Evolutionary conservation across 352 stramenopile species (phyloP).

Genomic region (Hyaloperonospora brassicae): DNA sequence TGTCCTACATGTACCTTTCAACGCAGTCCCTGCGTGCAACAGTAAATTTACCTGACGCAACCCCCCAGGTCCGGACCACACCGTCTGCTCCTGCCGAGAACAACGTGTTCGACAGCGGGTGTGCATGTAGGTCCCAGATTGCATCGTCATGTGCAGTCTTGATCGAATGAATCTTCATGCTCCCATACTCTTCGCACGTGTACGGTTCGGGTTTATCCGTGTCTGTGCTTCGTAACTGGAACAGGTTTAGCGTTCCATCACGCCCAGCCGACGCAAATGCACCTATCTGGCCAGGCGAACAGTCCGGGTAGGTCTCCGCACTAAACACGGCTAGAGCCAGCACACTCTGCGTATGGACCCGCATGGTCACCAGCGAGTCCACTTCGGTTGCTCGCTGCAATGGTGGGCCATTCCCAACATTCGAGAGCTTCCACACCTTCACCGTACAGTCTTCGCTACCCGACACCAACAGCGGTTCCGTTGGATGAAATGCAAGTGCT

Average conservation of each 20-base stretch:
- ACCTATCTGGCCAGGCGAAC: constrained; percentile 34
- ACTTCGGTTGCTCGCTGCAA: constrained; percentile 65
- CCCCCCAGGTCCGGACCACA: constrained; percentile 68
- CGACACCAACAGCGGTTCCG: constrained; percentile 73
- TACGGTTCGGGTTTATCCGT: constrained; percentile 61
- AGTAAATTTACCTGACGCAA: constrained; percentile 49
- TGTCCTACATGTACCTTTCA: not conserved
- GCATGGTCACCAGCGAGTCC: constrained; percentile 68
- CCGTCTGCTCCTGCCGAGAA: constrained; percentile 77
- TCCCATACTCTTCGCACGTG: constrained; percentile 67
- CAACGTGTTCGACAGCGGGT: constrained; percentile 73
- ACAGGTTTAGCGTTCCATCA: constrained; percentile 66
- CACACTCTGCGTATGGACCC: constrained; percentile 67
- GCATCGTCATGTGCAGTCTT: constrained; percentile 76
- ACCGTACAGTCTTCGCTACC: constrained; percentile 82
- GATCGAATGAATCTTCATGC: constrained; percentile 52
- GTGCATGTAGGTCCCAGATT: constrained; percentile 75
- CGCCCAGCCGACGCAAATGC: constrained; percentile 65
- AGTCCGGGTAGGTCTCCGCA: constrained; percentile 64
- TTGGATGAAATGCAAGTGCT: constrained; percentile 69
- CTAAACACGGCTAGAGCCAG: constrained; percentile 67
- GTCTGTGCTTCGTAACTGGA: constrained; percentile 49
- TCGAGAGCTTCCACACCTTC: constrained; percentile 75
- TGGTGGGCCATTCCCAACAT: constrained; percentile 47
- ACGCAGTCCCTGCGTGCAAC: not conserved